phyloP scores from a whole-genome alignment of 2,329 filamentous ascomycete genomes.

The Talaromyces sp. region DNA sequence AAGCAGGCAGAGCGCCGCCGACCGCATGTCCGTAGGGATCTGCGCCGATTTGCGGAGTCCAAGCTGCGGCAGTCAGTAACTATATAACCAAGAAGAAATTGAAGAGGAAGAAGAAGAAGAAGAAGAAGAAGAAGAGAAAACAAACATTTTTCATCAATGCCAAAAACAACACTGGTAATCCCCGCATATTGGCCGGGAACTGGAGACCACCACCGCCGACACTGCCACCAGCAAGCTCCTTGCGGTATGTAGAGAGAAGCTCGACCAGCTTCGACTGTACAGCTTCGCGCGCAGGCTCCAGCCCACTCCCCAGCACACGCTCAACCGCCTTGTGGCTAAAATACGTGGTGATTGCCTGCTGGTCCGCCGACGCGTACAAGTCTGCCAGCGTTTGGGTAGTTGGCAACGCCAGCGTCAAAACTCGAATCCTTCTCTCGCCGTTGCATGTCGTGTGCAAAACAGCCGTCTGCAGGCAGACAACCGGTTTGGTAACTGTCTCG shows the following conservation, averaged over 20 bases:
- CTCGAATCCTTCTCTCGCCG: conserved; percentile 88
- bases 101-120: too few relatives aligned
- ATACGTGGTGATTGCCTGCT: conserved; percentile 86
- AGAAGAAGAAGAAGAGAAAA: conserved; percentile 10
- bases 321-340: conserved; percentile 98
- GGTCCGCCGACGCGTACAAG: conserved; percentile 90
- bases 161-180: conserved; percentile 82
- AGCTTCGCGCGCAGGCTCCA: conserved; percentile 86
- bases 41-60: conserved; percentile 87
- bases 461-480: conserved; percentile 88
- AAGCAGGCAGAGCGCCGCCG: conserved; percentile 85
- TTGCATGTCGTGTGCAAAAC: conserved; percentile 98
- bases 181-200: conserved; percentile 87
- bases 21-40: conserved; percentile 88
- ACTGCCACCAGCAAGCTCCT: conserved; percentile 91
- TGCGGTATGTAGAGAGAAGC: conserved; percentile 89
- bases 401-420: conserved; percentile 86
- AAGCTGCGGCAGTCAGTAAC: conserved; percentile 36
- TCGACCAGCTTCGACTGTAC: conserved; percentile 88
- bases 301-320: conserved; percentile 72
- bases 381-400: conserved; percentile 88
- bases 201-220: conserved; percentile 89
- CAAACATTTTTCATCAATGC: conserved; percentile 91
- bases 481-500: conserved; percentile 83
- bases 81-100: conserved; percentile 15